Base-by-base conservation (phyloP, 2,329 filamentous ascomycete species). In the Pyrenochaeta sp. region DNA sequence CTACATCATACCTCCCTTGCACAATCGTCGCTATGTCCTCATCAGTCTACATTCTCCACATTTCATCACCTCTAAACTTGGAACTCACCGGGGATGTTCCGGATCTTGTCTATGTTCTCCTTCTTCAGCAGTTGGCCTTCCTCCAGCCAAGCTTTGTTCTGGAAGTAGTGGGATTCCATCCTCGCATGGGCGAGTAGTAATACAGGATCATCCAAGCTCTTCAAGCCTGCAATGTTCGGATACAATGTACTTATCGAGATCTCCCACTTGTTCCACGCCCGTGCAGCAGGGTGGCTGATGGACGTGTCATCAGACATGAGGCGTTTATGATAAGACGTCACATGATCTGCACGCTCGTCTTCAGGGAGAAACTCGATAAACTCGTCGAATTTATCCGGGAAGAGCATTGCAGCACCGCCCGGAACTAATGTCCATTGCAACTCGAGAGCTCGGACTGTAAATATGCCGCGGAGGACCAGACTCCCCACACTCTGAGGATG, bases 1-100 rank as follows among this genome's bases (percentile, higher is more conserved):
- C 75, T 12, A 81, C 63, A 62, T 81, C 79, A 45, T 80, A 79
- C n/a, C 79, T 71, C 0, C 79, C 79, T 55, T 81, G 78, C 12
- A 81, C 70, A 33, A 81, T 79, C 9, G 70, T 70, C 54, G 68
- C 59, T 58, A 43, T 33, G 21, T 29, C 6, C 9, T 32, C 17
- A 27, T 52, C 32, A 51, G 48, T 17, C 12, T 4, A 33, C 0
- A 18, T 23, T 17, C 40, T 14, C 17, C 11, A 0, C 12, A n/a
- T 33, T 7, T 21, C 32, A 3, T 33, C 20, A n/a, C n/a, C n/a
- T n/a, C 2, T 12, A 5, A 14, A 23, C 21, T 23, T 10, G 23
- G 23, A 15, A 49, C 55, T 49, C 44, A 66, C 60, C 58, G 18
- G 74, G 73, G 53, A 78, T 76, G 56, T 73, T 64, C 17, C 64